Conservation (phyloP, 1,284 basidiomycete genomes). For the Papiliotrema nemorosa region DNA sequence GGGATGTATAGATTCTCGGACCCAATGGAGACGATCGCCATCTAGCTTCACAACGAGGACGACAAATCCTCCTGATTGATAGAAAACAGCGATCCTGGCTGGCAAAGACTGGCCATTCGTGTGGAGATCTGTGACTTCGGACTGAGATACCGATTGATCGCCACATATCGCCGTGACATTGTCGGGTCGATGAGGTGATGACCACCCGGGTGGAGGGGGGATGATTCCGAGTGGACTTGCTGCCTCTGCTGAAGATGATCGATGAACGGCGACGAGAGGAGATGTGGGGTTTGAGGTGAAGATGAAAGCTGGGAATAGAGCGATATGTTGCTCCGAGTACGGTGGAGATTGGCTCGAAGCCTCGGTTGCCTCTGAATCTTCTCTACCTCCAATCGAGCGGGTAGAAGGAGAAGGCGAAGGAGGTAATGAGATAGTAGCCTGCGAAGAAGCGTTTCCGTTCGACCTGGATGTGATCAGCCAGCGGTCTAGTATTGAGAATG, state of each 20-base stretch:
- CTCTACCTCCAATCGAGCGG: background rate
- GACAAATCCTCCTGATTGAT: conserved; percentile 47
- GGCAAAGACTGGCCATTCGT: conserved; percentile 15
- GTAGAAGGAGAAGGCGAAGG: conserved; percentile 35
- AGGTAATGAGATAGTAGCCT: conserved; percentile 33
- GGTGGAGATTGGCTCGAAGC: conserved; percentile 6
- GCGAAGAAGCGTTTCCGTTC: conserved; percentile 41
- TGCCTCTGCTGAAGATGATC: conserved; percentile 8
- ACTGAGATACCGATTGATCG: conserved; percentile 30
- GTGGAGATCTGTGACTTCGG: conserved; percentile 7
- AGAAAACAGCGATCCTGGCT: conserved; percentile 41
- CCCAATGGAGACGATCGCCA: conserved; percentile 19
- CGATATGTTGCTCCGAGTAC: conserved; percentile 33
- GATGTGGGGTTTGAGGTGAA: conserved; percentile 40
- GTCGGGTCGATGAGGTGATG: conserved; percentile 41
- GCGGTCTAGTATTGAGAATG: background rate
- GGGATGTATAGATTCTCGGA: conserved; percentile 30
- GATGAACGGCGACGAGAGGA: conserved; percentile 43
- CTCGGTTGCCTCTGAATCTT: too few species aligned
- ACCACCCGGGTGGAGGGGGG: conserved; percentile 49
- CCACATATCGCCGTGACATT: conserved; percentile 43
- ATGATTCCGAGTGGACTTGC: conserved; percentile 38
- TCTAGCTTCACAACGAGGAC: conserved; percentile 26
- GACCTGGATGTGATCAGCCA: conserved; percentile 23
- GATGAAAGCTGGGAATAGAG: conserved; percentile 47